Percentiles rank a stretch among this genome's conserved stretches.
These are phyloP conservation scores for Populus euphratica DNA, from an alignment of 345 rosid species.

Conservation along the genomic window DNA sequence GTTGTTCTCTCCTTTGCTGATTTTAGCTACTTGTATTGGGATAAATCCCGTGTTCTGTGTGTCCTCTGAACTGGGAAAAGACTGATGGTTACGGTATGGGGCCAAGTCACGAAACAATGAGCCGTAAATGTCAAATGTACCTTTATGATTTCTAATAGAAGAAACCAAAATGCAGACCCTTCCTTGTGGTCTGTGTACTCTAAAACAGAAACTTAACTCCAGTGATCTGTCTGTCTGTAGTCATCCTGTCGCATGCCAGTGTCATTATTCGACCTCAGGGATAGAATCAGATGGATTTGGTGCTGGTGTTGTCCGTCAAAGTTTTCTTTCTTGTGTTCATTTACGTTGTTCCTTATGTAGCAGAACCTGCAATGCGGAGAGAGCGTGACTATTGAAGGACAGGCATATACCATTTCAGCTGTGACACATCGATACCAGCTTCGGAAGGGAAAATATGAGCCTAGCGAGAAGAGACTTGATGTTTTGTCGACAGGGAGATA, in stretches of 20 bases:
- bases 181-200: background rate
- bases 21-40: background rate
- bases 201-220: conserved; percentile 17
- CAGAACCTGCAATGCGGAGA: conserved; percentile 92
- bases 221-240: background rate
- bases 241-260: conserved; percentile 10
- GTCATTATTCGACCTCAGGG: conserved; percentile 8
- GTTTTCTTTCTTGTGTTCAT: background rate
- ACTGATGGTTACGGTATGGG: conserved; percentile 13
- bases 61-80: conserved; percentile 1
- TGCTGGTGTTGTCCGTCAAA: background rate
- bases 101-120: conserved; percentile 7
- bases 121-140: conserved; percentile 16
- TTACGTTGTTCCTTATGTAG: conserved; percentile 13
- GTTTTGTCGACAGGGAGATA: conserved; percentile 80
- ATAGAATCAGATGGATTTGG: background rate
- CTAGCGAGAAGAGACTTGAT: conserved; percentile 83
- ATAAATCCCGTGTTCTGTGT: background rate
- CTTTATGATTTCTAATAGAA: conserved; percentile 11
- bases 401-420: conserved; percentile 65
- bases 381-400: conserved; percentile 85
- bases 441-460: conserved; percentile 84
- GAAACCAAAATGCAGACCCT: conserved; percentile 10
- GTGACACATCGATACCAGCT: conserved; percentile 89
- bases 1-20: background rate